These are phyloP conservation scores for Cryphonectria nitschkei DNA, from an alignment of 2,329 filamentous ascomycete species.

Conservation along the genomic window DNA sequence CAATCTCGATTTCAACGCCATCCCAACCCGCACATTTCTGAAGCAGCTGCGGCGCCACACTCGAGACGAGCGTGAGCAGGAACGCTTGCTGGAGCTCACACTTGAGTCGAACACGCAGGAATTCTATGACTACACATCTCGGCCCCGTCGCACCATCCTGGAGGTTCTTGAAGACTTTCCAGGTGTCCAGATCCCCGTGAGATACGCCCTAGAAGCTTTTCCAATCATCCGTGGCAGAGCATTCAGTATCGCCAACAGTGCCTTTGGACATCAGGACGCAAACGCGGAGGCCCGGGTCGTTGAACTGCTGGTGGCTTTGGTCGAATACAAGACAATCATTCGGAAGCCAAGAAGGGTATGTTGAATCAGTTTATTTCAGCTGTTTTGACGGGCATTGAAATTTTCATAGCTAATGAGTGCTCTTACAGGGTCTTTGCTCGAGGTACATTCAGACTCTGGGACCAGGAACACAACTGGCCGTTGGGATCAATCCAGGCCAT, in stretches of 20 bases:
- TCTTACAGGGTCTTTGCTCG: slow-evolving; percentile 74
- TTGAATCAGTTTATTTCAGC: neutral
- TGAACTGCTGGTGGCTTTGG: slow-evolving; percentile 81
- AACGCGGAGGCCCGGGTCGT: slow-evolving; percentile 41
- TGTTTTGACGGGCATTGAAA: neutral
- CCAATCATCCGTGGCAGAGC: slow-evolving; percentile 85
- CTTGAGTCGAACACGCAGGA: slow-evolving; percentile 83
- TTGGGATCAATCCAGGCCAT: slow-evolving; percentile 61
- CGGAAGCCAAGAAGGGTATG: slow-evolving; percentile 70
- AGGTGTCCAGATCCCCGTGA: slow-evolving; percentile 78
- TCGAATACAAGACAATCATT: slow-evolving; percentile 88
- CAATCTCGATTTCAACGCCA: slow-evolving; percentile 86
- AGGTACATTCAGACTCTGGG: slow-evolving; percentile 74
- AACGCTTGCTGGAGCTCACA: slow-evolving; percentile 82
- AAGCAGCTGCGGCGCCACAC: slow-evolving; percentile 77
- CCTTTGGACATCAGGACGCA: neutral
- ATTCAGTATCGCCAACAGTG: slow-evolving; percentile 86
- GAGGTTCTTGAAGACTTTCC: slow-evolving; percentile 92
- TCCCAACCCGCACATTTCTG: slow-evolving; percentile 88
- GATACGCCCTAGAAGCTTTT: slow-evolving; percentile 72
- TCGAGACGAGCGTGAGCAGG: slow-evolving; percentile 70
- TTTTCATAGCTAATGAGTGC: neutral
- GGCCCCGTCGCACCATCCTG: slow-evolving; percentile 85
- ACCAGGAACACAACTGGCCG: slow-evolving; percentile 59
- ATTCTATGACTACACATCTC: slow-evolving; percentile 92